phyloP scores from a whole-genome alignment of 148 eudicot species.

The Selenicereus undatus region DNA sequence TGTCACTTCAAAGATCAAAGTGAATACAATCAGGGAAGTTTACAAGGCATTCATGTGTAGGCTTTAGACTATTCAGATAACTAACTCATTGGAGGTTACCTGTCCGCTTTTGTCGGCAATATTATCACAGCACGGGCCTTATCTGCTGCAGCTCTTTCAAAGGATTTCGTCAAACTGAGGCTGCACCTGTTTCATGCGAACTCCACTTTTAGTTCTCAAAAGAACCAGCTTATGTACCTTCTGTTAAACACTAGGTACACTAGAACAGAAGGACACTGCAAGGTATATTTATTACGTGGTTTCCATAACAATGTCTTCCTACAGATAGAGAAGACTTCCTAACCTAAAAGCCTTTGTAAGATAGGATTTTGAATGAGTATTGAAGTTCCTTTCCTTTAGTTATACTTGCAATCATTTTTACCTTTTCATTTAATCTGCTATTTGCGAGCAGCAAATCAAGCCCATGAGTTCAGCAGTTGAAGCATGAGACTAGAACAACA shows the following conservation, averaged over 20 bases:
- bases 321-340: not conserved
- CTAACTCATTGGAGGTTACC: slow-evolving; percentile 38
- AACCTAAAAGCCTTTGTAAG: not conserved
- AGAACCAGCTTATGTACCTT: not conserved
- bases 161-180: slow-evolving; percentile 79
- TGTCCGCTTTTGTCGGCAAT: slow-evolving; percentile 77
- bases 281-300: not conserved
- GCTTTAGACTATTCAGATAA: slow-evolving; percentile 9
- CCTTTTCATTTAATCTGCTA: no score
- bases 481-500: no score
- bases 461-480: no score
- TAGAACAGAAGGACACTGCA: not conserved
- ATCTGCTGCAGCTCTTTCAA: slow-evolving; percentile 91
- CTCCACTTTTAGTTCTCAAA: slow-evolving; percentile 25
- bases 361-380: not conserved
- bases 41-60: not conserved
- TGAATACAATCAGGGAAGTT: not conserved
- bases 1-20: not conserved
- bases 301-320: not conserved
- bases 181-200: slow-evolving; percentile 64
- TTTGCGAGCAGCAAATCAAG: no score
- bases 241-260: not conserved
- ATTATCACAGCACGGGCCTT: slow-evolving; percentile 89
- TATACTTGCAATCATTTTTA: no score
- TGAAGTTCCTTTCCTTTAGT: not conserved